Conservation (phyloP, 1,139 yeast genomes). For the Trichomonascaceae sp. region DNA sequence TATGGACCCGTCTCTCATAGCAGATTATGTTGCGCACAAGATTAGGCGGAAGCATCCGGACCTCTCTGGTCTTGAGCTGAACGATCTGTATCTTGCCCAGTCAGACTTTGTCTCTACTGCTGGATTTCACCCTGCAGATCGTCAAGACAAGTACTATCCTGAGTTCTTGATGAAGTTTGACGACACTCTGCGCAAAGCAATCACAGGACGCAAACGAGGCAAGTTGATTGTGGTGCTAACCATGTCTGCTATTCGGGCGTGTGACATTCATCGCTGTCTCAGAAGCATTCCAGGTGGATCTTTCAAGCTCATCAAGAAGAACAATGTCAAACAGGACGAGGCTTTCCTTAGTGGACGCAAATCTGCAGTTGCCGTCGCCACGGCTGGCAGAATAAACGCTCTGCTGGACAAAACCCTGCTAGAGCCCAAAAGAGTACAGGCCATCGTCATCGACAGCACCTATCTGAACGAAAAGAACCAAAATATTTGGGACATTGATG, state of each 20-base stretch:
- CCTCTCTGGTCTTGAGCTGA: constrained; percentile 48
- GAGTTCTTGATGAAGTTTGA: constrained; percentile 27
- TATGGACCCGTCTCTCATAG: constrained; percentile 42
- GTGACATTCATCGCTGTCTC: constrained; percentile 38
- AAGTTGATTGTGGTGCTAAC: constrained; percentile 39
- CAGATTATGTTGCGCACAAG: constrained; percentile 44
- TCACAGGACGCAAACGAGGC: constrained; percentile 16
- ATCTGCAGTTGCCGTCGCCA: constrained; percentile 48
- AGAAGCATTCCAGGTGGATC: constrained; percentile 29
- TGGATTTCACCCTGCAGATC: constrained; percentile 30
- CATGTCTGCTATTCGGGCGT: constrained; percentile 60
- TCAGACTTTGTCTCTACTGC: constrained; percentile 41
- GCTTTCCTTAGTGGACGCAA: constrained; percentile 35
- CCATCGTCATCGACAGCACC: constrained; percentile 48
- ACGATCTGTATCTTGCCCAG: constrained; percentile 39
- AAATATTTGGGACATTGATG: constrained; percentile 44
- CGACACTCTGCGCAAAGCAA: not conserved
- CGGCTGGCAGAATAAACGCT: constrained; percentile 46
- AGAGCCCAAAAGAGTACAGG: constrained; percentile 27
- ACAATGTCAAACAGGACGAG: constrained; percentile 47
- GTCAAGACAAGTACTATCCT: constrained; percentile 37
- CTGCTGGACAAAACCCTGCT: constrained; percentile 32
- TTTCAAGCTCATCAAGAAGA: constrained; percentile 53
- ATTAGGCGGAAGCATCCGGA: constrained; percentile 41
- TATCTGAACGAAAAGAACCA: constrained; percentile 52